phyloP scores from a whole-genome alignment of 225 moss, liverwort and hornwort species.

The Ulota crispa region DNA sequence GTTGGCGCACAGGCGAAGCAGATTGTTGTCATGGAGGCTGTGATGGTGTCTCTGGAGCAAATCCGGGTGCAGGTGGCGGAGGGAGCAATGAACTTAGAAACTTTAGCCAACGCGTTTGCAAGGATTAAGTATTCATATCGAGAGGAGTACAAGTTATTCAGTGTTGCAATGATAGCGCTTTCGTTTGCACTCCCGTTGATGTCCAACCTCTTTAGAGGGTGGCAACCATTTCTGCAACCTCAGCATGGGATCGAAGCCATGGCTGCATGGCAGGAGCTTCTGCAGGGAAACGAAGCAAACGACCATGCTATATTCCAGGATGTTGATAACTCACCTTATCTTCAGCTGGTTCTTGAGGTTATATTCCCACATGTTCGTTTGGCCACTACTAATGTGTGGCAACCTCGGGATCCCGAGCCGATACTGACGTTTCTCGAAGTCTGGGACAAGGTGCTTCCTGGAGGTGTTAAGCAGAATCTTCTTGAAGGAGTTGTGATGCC shows the following conservation, averaged over 20 bases:
- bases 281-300: conserved; percentile 67
- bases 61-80: conserved; percentile 58
- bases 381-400: conserved; percentile 76
- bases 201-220: conserved; percentile 67
- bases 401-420: conserved; percentile 91
- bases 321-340: conserved; percentile 71
- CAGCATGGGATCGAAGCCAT: conserved; percentile 69
- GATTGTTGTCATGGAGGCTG: conserved; percentile 67
- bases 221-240: conserved; percentile 85
- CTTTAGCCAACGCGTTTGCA: conserved; percentile 58
- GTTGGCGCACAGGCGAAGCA: conserved; percentile 61
- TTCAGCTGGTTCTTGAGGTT: conserved; percentile 81
- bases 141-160: conserved; percentile 81
- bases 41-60: conserved; percentile 63
- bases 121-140: conserved; percentile 52
- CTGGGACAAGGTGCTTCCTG: conserved; percentile 90
- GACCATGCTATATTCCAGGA: conserved; percentile 73
- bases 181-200: conserved; percentile 71
- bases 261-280: conserved; percentile 65
- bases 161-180: conserved; percentile 72
- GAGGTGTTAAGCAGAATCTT: conserved; percentile 66
- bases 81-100: conserved; percentile 67
- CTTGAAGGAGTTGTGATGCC: conserved; percentile 86
- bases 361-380: conserved; percentile 71
- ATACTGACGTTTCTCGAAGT: conserved; percentile 79